These are phyloP conservation scores for Kewa caespitosa DNA, from an alignment of 179 eudicot genomes.

Conservation along the genomic window DNA sequence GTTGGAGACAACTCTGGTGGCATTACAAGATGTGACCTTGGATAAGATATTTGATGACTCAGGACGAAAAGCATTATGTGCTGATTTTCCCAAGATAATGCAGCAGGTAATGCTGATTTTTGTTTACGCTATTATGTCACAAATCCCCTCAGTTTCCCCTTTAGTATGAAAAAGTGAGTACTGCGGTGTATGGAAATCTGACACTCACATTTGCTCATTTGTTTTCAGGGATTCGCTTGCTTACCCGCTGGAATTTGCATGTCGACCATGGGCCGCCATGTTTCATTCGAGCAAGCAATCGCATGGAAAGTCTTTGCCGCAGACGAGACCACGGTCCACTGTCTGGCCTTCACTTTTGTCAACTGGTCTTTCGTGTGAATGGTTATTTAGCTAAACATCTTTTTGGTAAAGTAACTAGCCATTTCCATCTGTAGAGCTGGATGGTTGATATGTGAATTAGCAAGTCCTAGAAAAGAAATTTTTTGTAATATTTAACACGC, in stretches of 20 bases:
- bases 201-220: neutral
- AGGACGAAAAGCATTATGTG: constrained; percentile 35
- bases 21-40: constrained; percentile 41
- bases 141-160: no score
- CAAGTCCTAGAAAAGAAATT: neutral
- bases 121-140: neutral
- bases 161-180: neutral
- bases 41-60: constrained; percentile 43
- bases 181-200: neutral
- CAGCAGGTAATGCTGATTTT: constrained; percentile 35
- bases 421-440: neutral
- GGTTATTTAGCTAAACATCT: neutral
- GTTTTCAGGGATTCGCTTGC: constrained; percentile 42
- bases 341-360: constrained; percentile 47
- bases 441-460: constrained; percentile 11
- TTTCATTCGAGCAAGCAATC: constrained; percentile 40
- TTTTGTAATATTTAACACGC: constrained; percentile 14
- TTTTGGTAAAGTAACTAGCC: no score
- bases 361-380: constrained; percentile 51
- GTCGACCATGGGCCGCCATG: constrained; percentile 49
- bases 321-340: constrained; percentile 44
- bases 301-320: constrained; percentile 50
- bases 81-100: constrained; percentile 46
- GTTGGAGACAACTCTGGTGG: constrained; percentile 46
- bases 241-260: constrained; percentile 43